Evolutionary conservation across 2,329 filamentous ascomycete species (phyloP).

Genomic region (Dothideomycetes sp.): DNA sequence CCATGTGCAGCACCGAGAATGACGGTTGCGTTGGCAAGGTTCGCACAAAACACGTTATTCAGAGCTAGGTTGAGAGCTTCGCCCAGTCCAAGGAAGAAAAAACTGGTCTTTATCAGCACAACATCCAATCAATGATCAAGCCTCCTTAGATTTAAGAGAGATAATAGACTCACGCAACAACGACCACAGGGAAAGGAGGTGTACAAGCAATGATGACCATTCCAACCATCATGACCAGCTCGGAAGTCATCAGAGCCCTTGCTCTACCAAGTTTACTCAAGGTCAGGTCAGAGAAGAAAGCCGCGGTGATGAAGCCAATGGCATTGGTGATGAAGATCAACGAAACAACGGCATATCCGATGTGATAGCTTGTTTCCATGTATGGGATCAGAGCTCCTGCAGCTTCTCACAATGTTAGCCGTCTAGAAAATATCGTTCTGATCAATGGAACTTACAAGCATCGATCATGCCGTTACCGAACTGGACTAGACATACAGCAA

Average conservation of each 20-base stretch:
- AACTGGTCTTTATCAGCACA: conserved; percentile 33
- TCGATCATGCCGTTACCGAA: conserved; percentile 67
- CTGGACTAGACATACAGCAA: conserved; percentile 55
- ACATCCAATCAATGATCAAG: background rate
- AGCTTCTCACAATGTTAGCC: conserved; percentile 24
- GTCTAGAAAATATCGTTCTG: background rate
- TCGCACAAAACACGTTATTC: conserved; percentile 49
- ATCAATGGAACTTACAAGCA: conserved; percentile 13
- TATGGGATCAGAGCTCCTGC: conserved; percentile 74
- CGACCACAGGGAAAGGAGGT: conserved; percentile 61
- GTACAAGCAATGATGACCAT: conserved; percentile 58
- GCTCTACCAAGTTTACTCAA: conserved; percentile 56
- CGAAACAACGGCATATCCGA: conserved; percentile 70
- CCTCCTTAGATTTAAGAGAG: background rate
- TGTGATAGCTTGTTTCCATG: conserved; percentile 65
- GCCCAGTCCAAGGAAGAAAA: conserved; percentile 55
- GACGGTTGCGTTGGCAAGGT: conserved; percentile 43
- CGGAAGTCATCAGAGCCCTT: conserved; percentile 51
- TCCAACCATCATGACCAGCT: conserved; percentile 48
- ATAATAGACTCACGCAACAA: conserved; percentile 34
- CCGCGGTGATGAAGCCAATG: conserved; percentile 64
- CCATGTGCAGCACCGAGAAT: conserved; percentile 57
- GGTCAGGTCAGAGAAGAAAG: conserved; percentile 58
- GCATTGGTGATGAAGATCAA: conserved; percentile 75
- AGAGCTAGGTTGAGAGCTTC: conserved; percentile 43